Percentiles rank a stretch among this genome's conserved stretches.
Evolutionary conservation across 208 protist genomes (phyloP).

Genomic region (Borovskyia barvae): DNA sequence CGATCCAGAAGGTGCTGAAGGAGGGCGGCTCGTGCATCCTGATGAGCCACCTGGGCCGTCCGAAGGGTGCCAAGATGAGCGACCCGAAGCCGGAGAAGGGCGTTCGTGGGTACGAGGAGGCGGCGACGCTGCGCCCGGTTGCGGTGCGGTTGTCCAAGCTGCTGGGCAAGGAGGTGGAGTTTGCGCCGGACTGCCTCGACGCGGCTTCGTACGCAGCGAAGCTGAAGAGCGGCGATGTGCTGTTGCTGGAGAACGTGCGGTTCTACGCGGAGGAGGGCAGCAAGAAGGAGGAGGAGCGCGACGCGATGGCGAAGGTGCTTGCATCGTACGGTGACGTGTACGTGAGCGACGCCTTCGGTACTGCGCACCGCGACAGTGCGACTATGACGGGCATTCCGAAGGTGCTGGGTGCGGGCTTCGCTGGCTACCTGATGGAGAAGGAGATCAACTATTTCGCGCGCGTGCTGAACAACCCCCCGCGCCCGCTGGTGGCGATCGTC

Average conservation of each 20-base stretch:
- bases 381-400: slow-evolving; percentile 89
- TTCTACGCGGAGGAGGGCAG: slow-evolving; percentile 98
- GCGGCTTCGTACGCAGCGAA: slow-evolving; percentile 20
- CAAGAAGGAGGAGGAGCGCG: slow-evolving; percentile 82
- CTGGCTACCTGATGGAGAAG: slow-evolving; percentile 98
- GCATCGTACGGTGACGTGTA: slow-evolving; percentile 96
- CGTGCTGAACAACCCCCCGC: slow-evolving; percentile 80
- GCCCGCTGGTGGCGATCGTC: slow-evolving; percentile 96
- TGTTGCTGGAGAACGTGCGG: slow-evolving; percentile 99
- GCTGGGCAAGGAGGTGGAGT: slow-evolving; percentile 65
- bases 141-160: slow-evolving; percentile 85
- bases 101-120: slow-evolving; percentile 70
- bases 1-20: slow-evolving; percentile 94
- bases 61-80: slow-evolving; percentile 90
- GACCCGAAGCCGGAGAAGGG: slow-evolving; percentile 50
- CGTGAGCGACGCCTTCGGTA: slow-evolving; percentile 99
- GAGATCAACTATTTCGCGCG: slow-evolving; percentile 98
- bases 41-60: slow-evolving; percentile 98
- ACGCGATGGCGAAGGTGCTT: slow-evolving; percentile 92
- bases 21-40: slow-evolving; percentile 88
- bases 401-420: slow-evolving; percentile 81
- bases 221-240: slow-evolving; percentile 78
- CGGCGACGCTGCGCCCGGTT: slow-evolving; percentile 90
- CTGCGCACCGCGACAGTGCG: slow-evolving; percentile 97
- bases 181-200: slow-evolving; percentile 72